These are phyloP conservation scores for Periglandula ipomoeae DNA, from an alignment of 2,329 filamentous ascomycete species.

Conservation along the genomic window DNA sequence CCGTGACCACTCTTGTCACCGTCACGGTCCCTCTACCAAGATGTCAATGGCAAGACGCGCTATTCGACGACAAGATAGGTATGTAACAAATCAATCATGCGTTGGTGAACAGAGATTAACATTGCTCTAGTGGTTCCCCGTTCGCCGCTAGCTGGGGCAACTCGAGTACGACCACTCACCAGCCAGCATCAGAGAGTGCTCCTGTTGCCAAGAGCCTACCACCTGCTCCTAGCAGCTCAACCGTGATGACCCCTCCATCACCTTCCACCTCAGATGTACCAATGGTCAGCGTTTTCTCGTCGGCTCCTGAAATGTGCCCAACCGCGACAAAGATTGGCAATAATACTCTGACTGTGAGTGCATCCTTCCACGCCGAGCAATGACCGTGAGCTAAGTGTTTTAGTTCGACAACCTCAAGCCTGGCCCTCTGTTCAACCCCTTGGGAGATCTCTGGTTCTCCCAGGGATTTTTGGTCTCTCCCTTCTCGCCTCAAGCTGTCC, in stretches of 20 bases:
- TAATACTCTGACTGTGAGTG: slow-evolving; percentile 27
- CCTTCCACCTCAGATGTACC: not conserved
- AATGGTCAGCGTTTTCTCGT: slow-evolving; percentile 6
- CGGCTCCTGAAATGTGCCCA: slow-evolving; percentile 17
- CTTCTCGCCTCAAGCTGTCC: slow-evolving; percentile 21
- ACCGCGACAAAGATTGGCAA: slow-evolving; percentile 27
- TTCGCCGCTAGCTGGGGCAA: slow-evolving; percentile 20
- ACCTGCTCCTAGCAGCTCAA: not conserved
- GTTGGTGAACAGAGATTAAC: too few relatives aligned
- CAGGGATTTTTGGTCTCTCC: slow-evolving; percentile 30
- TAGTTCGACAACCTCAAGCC: slow-evolving; percentile 28
- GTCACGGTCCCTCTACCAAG: slow-evolving; percentile 17
- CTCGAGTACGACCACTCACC: slow-evolving; percentile 15
- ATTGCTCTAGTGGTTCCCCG: slow-evolving; percentile 12
- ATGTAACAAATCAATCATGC: too few relatives aligned
- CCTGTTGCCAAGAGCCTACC: not conserved
- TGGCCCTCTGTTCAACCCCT: slow-evolving; percentile 31
- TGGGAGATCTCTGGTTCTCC: slow-evolving; percentile 32
- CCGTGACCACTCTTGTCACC: slow-evolving; percentile 28
- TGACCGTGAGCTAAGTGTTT: slow-evolving; percentile 9
- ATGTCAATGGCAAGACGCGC: slow-evolving; percentile 13
- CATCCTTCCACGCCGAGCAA: not conserved
- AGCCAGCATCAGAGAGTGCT: not conserved
- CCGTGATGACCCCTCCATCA: not conserved
- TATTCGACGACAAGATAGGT: slow-evolving; percentile 21